These are phyloP conservation scores for Strobilomyces dryophilus DNA, from an alignment of 768 basidiomycete genomes.

Conservation along the genomic window DNA sequence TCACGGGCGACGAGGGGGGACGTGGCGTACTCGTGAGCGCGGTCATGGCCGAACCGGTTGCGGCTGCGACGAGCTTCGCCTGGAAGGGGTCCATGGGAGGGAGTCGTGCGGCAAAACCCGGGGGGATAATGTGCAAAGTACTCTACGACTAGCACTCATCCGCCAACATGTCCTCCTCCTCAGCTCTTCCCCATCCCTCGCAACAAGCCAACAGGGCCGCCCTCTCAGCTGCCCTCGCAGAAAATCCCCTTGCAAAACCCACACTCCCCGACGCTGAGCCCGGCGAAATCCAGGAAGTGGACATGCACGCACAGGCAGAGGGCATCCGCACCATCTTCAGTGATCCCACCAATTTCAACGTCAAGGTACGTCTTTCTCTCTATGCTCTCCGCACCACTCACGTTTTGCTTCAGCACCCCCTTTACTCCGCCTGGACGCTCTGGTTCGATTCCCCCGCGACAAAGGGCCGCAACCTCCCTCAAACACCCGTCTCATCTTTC, in stretches of 20 bases:
- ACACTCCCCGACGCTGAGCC: constrained; percentile 50
- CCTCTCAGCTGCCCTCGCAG: constrained; percentile 66
- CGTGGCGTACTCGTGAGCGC: constrained; percentile 69
- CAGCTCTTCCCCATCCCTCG: constrained; percentile 54
- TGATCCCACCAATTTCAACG: constrained; percentile 90
- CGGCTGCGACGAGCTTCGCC: constrained; percentile 78
- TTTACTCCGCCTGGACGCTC: constrained; percentile 93
- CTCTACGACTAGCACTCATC: neutral
- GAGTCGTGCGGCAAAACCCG: constrained; percentile 24
- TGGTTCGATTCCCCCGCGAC: constrained; percentile 97
- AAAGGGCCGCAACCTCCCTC: constrained; percentile 84
- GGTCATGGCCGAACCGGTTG: constrained; percentile 75
- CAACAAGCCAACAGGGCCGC: constrained; percentile 80
- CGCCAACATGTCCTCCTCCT: constrained; percentile 18
- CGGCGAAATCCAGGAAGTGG: constrained; percentile 84
- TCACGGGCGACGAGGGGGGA: constrained; percentile 1
- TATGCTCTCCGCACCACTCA: neutral
- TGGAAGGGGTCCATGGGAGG: constrained; percentile 58
- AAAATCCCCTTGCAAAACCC: constrained; percentile 36
- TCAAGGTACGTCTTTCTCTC: constrained; percentile 61
- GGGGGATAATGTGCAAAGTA: neutral
- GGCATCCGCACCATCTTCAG: constrained; percentile 90
- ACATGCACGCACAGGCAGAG: constrained; percentile 80
- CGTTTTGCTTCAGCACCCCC: constrained; percentile 63
- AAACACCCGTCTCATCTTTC: constrained; percentile 75